phyloP scores from a whole-genome alignment of 768 basidiomycete species.

The Multifurca ochricompacta region DNA sequence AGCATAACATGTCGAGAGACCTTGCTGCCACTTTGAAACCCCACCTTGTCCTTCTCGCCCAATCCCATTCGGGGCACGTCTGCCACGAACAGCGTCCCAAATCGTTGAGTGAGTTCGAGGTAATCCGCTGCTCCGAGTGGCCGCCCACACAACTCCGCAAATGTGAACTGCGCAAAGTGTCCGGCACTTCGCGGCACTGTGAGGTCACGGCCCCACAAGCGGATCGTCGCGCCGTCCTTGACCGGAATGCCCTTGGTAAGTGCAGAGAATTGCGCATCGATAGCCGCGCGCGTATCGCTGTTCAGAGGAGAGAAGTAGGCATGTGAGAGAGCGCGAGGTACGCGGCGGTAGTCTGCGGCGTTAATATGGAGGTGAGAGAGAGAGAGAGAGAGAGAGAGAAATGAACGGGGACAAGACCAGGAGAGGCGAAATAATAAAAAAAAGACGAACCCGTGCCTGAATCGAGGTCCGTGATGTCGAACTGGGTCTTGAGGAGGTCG shows the following conservation, averaged over 20 bases:
- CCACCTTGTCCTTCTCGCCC: conserved; percentile 77
- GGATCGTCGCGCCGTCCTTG: conserved; percentile 53
- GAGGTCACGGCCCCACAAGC: conserved; percentile 88
- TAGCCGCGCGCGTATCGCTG: conserved; percentile 54
- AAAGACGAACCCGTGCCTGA: conserved; percentile 74
- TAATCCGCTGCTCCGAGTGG: conserved; percentile 95
- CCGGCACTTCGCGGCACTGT: conserved; percentile 72
- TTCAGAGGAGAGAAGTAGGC: conserved; percentile 86
- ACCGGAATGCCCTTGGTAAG: conserved; percentile 54
- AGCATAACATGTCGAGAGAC: neutral
- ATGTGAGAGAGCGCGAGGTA: conserved; percentile 87
- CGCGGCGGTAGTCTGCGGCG: conserved; percentile 79
- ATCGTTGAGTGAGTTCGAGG: conserved; percentile 82
- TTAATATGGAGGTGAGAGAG: neutral
- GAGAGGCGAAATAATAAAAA: too few species aligned
- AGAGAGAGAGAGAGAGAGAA: neutral
- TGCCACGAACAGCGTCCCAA: conserved; percentile 79
- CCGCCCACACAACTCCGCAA: conserved; percentile 78
- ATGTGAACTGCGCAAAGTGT: conserved; percentile 77
- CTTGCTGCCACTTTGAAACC: neutral
- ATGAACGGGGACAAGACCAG: too few species aligned
- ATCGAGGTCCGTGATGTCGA: conserved; percentile 86
- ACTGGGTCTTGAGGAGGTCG: conserved; percentile 79
- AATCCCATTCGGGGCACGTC: conserved; percentile 87
- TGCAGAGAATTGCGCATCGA: conserved; percentile 78